Conservation (phyloP, 495 filamentous ascomycete species). For the Aspergillus bertholletiae region DNA sequence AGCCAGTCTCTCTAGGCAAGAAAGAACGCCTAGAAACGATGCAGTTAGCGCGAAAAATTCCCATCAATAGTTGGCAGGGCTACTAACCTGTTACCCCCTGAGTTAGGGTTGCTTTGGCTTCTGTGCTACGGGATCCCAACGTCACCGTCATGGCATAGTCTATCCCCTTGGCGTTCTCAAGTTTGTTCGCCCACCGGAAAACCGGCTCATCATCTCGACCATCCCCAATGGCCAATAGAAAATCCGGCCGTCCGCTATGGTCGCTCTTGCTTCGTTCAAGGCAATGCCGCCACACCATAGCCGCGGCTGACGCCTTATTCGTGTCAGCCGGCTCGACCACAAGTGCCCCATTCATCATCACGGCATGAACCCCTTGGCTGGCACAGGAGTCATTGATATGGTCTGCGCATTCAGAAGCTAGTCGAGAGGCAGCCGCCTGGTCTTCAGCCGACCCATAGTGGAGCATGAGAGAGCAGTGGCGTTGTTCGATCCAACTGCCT, state of each 20-base stretch:
- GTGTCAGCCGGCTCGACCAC: conserved; percentile 76
- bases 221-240: conserved; percentile 82
- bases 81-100: conserved; percentile 76
- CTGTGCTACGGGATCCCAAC: conserved; percentile 79
- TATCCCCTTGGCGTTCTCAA: conserved; percentile 52
- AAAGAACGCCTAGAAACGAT: conserved; percentile 25
- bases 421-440: conserved; percentile 61
- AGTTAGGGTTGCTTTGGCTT: conserved; percentile 78
- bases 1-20: conserved; percentile 30
- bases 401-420: conserved; percentile 81
- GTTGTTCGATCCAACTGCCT: conserved; percentile 79
- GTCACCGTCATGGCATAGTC: conserved; percentile 76
- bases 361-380: conserved; percentile 75
- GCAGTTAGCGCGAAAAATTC: background rate
- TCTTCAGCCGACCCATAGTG: conserved; percentile 83
- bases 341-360: conserved; percentile 73
- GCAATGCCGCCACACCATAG: conserved; percentile 59
- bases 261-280: conserved; percentile 31
- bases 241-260: conserved; percentile 55
- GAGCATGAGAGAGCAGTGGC: conserved; percentile 82
- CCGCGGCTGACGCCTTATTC: conserved; percentile 80
- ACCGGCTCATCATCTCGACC: conserved; percentile 89
- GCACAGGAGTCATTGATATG: conserved; percentile 92
- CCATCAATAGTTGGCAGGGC: background rate
- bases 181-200: conserved; percentile 86